Percentiles rank a stretch among this genome's conserved stretches.
These are phyloP conservation scores for Agrocybe chaxingu DNA, from an alignment of 768 basidiomycete species.

Conservation along the genomic window DNA sequence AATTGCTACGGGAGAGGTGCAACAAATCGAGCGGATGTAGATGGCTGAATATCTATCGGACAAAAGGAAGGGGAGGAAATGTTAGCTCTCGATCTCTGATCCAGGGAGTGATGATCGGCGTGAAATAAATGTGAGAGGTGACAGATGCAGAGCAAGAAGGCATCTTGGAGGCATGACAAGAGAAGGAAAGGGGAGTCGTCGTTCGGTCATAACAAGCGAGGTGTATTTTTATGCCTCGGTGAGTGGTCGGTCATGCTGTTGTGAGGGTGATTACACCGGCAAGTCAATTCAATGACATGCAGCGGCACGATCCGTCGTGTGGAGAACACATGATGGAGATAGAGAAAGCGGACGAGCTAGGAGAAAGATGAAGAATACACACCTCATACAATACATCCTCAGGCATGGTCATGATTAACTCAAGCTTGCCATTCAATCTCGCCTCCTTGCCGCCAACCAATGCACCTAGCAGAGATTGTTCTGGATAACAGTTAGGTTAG, in stretches of 20 bases:
- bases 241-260: too few species aligned
- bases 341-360: background rate
- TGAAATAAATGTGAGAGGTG: too few species aligned
- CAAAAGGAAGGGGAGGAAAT: background rate
- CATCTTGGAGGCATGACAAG: slow-evolving; percentile 1
- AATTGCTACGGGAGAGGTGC: slow-evolving; percentile 40
- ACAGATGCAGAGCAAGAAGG: background rate
- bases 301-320: too few species aligned
- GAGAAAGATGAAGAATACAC: background rate
- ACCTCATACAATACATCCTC: slow-evolving; percentile 28
- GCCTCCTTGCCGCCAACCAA: too few species aligned
- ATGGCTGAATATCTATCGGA: slow-evolving; percentile 38
- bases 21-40: slow-evolving; percentile 45
- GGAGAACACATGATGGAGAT: background rate
- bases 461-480: too few species aligned
- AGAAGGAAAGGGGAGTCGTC: too few species aligned
- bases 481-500: too few species aligned
- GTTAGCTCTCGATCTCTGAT: background rate
- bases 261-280: too few species aligned
- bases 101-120: background rate
- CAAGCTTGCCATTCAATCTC: slow-evolving; percentile 11
- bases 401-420: slow-evolving; percentile 18
- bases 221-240: too few species aligned
- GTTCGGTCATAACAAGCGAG: too few species aligned
- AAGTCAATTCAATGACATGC: too few species aligned